Percentiles rank a stretch among this genome's conserved stretches.
Evolutionary conservation across 2,329 filamentous ascomycete genomes (phyloP).

Genomic region (Diaporthe caulivora): DNA sequence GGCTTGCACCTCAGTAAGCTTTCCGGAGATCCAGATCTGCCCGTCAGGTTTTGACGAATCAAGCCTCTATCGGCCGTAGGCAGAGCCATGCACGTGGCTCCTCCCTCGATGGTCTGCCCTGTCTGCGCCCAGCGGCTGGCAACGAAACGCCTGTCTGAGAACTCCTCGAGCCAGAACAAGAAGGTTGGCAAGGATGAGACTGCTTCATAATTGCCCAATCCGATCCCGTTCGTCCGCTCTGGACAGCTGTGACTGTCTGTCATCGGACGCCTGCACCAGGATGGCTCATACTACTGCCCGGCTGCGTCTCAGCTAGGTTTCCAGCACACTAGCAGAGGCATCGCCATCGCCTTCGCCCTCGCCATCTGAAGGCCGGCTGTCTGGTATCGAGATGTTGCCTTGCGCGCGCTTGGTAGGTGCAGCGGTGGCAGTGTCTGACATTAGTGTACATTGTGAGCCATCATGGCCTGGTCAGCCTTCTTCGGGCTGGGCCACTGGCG

Average conservation of each 20-base stretch:
- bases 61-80: not conserved
- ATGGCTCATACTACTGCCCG: not conserved
- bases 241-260: not conserved
- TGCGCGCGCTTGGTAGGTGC: slow-evolving; percentile 11
- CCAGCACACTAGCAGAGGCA: not conserved
- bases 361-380: slow-evolving; percentile 4
- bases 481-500: slow-evolving; percentile 4
- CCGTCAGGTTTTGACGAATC: not conserved
- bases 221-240: slow-evolving; percentile 15
- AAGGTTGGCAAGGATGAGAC: not conserved
- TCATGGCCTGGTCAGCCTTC: not conserved
- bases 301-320: slow-evolving; percentile 18
- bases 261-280: not conserved
- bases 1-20: slow-evolving; percentile 1
- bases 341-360: no score
- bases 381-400: not conserved
- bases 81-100: slow-evolving; percentile 12
- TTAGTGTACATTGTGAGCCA: not conserved
- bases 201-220: not conserved
- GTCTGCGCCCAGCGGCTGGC: not conserved
- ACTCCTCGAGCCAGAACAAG: not conserved
- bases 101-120: not conserved
- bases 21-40: slow-evolving; percentile 18
- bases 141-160: not conserved
- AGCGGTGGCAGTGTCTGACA: slow-evolving; percentile 18